A percentile compares a stretch with the other conserved stretches of the same genome.
These are phyloP conservation scores for Oryza meridionalis DNA, from an alignment of 176 grass and related monocot genomes.

Conservation along the genomic window DNA sequence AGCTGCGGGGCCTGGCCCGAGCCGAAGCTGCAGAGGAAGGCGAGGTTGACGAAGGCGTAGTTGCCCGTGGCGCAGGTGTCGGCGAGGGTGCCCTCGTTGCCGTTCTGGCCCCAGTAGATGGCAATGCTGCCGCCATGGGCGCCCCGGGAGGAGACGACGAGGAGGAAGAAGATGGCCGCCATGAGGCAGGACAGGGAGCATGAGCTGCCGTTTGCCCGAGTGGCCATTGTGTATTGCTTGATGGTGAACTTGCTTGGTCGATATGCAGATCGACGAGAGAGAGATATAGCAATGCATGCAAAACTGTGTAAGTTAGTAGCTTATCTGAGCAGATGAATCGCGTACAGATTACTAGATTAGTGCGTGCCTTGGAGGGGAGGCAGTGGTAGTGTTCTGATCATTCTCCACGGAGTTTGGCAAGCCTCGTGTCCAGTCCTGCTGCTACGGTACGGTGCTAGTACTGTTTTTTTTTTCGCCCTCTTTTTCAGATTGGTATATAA, in stretches of 20 bases:
- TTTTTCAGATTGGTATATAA: background rate
- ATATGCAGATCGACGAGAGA: background rate
- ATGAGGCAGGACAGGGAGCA: background rate
- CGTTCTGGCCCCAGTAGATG: slow-evolving; percentile 70
- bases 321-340: background rate
- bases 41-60: slow-evolving; percentile 57
- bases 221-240: background rate
- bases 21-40: slow-evolving; percentile 76
- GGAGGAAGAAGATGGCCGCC: background rate
- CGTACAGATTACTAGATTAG: background rate
- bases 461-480: background rate
- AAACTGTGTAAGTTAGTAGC: background rate
- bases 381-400: background rate
- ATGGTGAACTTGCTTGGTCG: background rate
- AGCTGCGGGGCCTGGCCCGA: slow-evolving; percentile 51
- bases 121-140: background rate
- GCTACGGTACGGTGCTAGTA: background rate
- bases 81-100: slow-evolving; percentile 63
- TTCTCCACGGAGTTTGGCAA: too few species aligned
- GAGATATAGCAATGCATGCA: too few species aligned
- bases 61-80: slow-evolving; percentile 59
- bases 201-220: background rate
- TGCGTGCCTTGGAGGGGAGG: background rate
- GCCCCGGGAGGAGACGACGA: background rate
- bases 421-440: background rate